phyloP scores from a whole-genome alignment of 208 protist genomes.

The Trypanosoma rangeli region DNA sequence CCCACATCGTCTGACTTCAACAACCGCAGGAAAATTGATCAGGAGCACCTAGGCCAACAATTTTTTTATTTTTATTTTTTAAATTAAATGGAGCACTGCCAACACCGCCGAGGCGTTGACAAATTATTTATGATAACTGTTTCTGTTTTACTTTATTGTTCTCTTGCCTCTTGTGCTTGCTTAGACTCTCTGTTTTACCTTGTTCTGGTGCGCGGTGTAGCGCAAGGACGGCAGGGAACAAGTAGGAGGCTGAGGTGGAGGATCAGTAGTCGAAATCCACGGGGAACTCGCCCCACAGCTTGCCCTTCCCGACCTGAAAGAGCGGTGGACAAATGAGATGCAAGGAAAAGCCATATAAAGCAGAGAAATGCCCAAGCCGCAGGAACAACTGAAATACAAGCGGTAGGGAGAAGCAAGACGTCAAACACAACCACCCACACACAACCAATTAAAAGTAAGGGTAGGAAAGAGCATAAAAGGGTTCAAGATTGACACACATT shows the following conservation, averaged over 20 bases:
- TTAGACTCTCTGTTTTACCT: neutral
- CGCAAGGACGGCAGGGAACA: neutral
- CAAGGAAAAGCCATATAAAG: constrained; percentile 9
- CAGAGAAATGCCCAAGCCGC: neutral
- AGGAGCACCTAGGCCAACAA: neutral
- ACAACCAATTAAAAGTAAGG: neutral
- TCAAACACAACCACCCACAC: neutral
- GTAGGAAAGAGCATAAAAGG: neutral
- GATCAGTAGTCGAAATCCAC: neutral
- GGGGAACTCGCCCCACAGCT: neutral
- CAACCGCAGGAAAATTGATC: neutral
- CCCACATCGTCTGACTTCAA: neutral
- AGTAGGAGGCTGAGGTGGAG: neutral
- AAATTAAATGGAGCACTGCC: neutral
- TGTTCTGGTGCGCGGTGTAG: neutral
- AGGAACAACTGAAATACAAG: neutral
- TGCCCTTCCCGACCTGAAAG: neutral
- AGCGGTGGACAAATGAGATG: neutral
- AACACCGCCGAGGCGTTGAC: neutral
- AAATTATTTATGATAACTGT: neutral
- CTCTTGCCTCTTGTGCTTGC: neutral
- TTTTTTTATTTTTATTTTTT: no score
- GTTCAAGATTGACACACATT: neutral
- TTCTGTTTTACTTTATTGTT: constrained; percentile 21
- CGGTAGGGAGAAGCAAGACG: constrained; percentile 3